Evolutionary conservation across 1,139 yeast genomes (phyloP), one percentile per base, ranked within the genome.

Genomic region (Candida mesenterica): DNA sequence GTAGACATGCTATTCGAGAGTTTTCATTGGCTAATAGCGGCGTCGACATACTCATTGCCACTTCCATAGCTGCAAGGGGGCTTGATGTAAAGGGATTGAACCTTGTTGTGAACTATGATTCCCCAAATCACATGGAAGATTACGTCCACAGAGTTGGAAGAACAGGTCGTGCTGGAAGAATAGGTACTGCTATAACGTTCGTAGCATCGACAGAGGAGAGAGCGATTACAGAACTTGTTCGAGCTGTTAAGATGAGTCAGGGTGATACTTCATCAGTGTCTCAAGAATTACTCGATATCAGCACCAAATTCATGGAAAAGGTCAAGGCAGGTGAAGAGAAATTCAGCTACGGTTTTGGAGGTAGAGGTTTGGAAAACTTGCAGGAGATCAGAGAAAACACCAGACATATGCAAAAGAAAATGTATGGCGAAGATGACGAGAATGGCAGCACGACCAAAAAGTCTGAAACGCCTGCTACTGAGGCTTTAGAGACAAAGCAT

Each of bases 91-190:
- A 87, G 38, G 84, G 82, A 20, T 72, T 92, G 24, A 79, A 79
- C 38, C 60, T 89, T 30, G 97, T 92, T 2, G 68, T 92, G 7
- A 86, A 92, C 47, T 92, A 77, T 53, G 96, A 92, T 55, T 82
- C 96, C 0, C 96, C 97, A 0, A 85, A 75, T 45, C 96, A 92
- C 44, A 75, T 90, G 74, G 97, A 95, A 44, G 98, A 94, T 55
- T 92, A 92, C 53, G 95, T 94, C 5, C 99, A 92, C 59, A 72
- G 98, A 19, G 96, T 90, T 0, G 99, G 99, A 0, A 69, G 99
- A 44, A 94, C 99, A 0, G 99, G 97, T 0, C 70, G 99, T 42
- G 98, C 97, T 1, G 95, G 95, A 0, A 72, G 72, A 28, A 61
- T 45, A 15, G 98, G 98, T 0, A 72, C 76, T 1, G 96, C 97